phyloP scores from a whole-genome alignment of 768 basidiomycete species.

The Hortiboletus campestris region DNA sequence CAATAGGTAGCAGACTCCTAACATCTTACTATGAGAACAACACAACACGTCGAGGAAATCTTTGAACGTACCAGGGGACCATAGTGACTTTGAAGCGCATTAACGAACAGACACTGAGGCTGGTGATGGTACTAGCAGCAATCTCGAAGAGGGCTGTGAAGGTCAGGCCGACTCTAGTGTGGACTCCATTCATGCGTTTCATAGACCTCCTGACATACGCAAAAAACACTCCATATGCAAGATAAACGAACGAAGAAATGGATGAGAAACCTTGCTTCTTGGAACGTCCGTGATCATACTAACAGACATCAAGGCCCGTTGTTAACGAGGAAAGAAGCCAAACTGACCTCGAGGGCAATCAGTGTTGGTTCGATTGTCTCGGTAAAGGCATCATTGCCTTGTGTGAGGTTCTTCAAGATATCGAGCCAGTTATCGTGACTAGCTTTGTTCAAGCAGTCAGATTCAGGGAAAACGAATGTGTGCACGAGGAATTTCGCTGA shows the following conservation, averaged over 20 bases:
- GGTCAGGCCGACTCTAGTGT: conserved; percentile 87
- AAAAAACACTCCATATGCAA: conserved; percentile 75
- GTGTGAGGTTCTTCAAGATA: conserved; percentile 44
- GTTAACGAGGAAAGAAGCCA: conserved; percentile 11
- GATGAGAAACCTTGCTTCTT: conserved; percentile 50
- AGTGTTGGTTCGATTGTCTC: conserved; percentile 44
- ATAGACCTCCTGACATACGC: conserved; percentile 75
- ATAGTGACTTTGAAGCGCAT: conserved; percentile 86
- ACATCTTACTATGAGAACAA: conserved; percentile 6
- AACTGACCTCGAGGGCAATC: conserved; percentile 43
- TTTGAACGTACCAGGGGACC: conserved; percentile 72
- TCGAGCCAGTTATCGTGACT: conserved; percentile 68
- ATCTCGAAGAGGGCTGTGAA: conserved; percentile 94
- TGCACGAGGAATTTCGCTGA: conserved; percentile 71
- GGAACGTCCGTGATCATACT: conserved; percentile 56
- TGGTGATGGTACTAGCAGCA: conserved; percentile 89
- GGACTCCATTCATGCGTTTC: conserved; percentile 77
- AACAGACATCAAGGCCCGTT: conserved; percentile 10
- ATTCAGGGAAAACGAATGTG: conserved; percentile 81
- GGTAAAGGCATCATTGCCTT: conserved; percentile 36
- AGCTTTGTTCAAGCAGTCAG: conserved; percentile 59
- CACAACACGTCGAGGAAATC: not conserved
- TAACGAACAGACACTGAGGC: conserved; percentile 87
- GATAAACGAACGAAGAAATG: conserved; percentile 68
- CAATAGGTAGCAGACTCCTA: conserved; percentile 88